Evolutionary conservation across 768 basidiomycete species (phyloP).

Genomic region (Suillus tomentosus): DNA sequence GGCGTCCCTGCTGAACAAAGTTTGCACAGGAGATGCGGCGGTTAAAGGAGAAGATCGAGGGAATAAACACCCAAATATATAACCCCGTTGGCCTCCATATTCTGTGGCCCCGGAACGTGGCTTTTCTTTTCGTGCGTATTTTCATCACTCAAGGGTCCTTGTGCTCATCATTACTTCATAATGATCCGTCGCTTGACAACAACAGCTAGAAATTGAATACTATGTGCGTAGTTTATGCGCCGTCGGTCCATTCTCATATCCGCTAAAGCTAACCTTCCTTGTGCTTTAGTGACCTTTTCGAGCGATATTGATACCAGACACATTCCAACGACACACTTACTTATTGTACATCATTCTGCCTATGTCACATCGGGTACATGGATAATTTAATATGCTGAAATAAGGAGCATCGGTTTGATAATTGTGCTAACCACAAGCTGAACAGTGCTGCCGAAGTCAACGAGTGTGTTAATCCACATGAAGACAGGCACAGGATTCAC

Average conservation of each 20-base stretch:
- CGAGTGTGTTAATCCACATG: background rate
- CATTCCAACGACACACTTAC: slow-evolving; percentile 3
- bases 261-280: slow-evolving; percentile 3
- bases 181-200: slow-evolving; percentile 3
- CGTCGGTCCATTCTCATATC: slow-evolving; percentile 9
- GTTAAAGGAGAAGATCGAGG: slow-evolving; percentile 61
- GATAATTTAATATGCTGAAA: slow-evolving; percentile 2
- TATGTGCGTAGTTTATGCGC: slow-evolving; percentile 57
- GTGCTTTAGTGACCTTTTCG: slow-evolving; percentile 7
- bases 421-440: background rate
- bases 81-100: slow-evolving; percentile 89
- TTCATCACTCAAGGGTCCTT: slow-evolving; percentile 1
- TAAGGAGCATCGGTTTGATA: background rate
- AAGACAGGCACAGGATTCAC: background rate
- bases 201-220: slow-evolving; percentile 92
- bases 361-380: slow-evolving; percentile 7
- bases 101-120: slow-evolving; percentile 80
- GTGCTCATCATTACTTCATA: slow-evolving; percentile 4
- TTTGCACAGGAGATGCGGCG: slow-evolving; percentile 71
- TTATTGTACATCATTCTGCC: slow-evolving; percentile 5
- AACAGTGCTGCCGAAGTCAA: background rate
- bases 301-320: slow-evolving; percentile 9
- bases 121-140: slow-evolving; percentile 86
- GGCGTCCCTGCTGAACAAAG: slow-evolving; percentile 12
- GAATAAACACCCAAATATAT: slow-evolving; percentile 71